These are phyloP conservation scores for Xylariaceae sp. DNA, from an alignment of 2,329 filamentous ascomycete genomes.

Conservation along the genomic window DNA sequence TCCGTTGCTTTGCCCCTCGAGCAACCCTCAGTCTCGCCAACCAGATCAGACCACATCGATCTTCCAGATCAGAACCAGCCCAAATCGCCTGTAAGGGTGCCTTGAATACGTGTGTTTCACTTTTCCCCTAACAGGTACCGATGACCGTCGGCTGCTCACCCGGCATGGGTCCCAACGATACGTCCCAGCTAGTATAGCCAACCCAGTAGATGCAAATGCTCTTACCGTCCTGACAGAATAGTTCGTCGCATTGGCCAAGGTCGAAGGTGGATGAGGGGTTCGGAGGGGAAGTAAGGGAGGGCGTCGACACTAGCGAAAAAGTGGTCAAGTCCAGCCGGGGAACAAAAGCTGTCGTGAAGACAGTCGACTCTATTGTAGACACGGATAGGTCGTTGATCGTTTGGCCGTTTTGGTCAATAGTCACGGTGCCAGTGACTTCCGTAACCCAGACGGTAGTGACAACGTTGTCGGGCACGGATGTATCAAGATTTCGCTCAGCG, in stretches of 20 bases:
- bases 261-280: conserved; percentile 1
- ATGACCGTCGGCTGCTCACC: conserved; percentile 20
- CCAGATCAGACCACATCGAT: too few relatives aligned
- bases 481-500: too few relatives aligned
- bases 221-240: conserved; percentile 20
- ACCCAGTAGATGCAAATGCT: conserved; percentile 26
- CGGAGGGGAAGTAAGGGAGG: background rate
- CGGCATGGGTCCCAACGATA: conserved; percentile 20
- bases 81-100: too few relatives aligned
- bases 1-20: too few relatives aligned
- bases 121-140: conserved; percentile 12
- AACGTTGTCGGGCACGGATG: too few relatives aligned
- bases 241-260: conserved; percentile 17
- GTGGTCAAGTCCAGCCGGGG: background rate
- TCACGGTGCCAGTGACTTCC: background rate
- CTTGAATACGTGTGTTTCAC: too few relatives aligned
- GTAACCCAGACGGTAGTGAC: background rate
- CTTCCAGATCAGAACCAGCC: too few relatives aligned
- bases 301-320: background rate
- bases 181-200: conserved; percentile 25
- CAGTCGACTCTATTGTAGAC: conserved; percentile 2
- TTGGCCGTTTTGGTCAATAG: background rate
- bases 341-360: background rate
- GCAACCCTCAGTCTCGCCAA: too few relatives aligned
- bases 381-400: background rate